A percentile compares a stretch with the other conserved stretches of the same genome.
Evolutionary conservation across 2,329 filamentous ascomycete genomes (phyloP).

Genomic region (Ploettnerulaceae sp.): DNA sequence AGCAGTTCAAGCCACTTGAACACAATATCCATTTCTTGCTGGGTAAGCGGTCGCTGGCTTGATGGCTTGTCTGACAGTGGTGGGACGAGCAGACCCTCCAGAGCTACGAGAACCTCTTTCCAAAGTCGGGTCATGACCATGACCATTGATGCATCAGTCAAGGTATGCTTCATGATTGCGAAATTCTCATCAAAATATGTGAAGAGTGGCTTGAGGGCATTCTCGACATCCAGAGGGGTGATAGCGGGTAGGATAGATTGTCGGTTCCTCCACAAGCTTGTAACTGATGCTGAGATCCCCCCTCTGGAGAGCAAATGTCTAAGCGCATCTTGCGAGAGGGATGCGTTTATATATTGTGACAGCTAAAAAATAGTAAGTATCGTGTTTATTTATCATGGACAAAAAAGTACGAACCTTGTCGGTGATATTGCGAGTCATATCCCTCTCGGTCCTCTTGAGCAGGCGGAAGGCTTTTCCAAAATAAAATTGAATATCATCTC

Average conservation of each 20-base stretch:
- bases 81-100: constrained; percentile 85
- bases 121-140: constrained; percentile 97
- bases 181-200: constrained; percentile 98
- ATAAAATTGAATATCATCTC: constrained; percentile 97
- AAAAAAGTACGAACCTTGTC: constrained; percentile 66
- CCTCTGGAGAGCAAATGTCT: constrained; percentile 65
- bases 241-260: constrained; percentile 51
- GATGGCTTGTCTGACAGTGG: constrained; percentile 94
- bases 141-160: constrained; percentile 94
- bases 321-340: constrained; percentile 77
- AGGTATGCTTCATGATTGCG: constrained; percentile 94
- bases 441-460: constrained; percentile 89
- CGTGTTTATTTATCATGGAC: too few species aligned
- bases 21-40: constrained; percentile 88
- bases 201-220: constrained; percentile 78
- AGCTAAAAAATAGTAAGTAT: constrained; percentile 49
- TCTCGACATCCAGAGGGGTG: constrained; percentile 69
- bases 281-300: constrained; percentile 68
- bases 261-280: constrained; percentile 62
- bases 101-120: constrained; percentile 93
- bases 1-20: constrained; percentile 91
- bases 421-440: constrained; percentile 97
- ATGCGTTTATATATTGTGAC: constrained; percentile 86
- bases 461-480: constrained; percentile 96
- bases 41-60: constrained; percentile 72